Evolutionary conservation across 768 basidiomycete species (phyloP).

Genomic region (Paxillus ammoniavirescens): DNA sequence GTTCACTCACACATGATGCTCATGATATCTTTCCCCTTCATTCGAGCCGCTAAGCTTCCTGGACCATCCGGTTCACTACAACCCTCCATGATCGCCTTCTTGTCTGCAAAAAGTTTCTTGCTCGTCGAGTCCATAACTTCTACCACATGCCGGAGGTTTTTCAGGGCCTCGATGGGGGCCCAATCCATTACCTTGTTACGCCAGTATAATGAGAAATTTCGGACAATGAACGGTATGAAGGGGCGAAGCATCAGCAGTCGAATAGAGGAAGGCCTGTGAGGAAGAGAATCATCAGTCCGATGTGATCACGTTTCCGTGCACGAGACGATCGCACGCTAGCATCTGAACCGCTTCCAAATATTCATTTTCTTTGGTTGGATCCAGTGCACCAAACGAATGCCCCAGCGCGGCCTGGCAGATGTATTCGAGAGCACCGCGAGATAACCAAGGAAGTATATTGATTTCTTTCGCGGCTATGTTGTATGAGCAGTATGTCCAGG

Average conservation of each 20-base stretch:
- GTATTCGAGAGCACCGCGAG: conserved; percentile 35
- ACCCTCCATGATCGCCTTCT: conserved; percentile 24
- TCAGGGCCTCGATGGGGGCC: conserved; percentile 28
- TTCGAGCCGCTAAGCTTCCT: conserved; percentile 9
- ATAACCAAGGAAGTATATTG: conserved; percentile 33
- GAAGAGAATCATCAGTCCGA: neutral
- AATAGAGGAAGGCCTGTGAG: conserved; percentile 24
- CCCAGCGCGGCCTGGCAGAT: conserved; percentile 35
- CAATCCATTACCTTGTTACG: conserved; percentile 34
- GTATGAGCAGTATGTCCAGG: neutral
- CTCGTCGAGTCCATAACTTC: conserved; percentile 30
- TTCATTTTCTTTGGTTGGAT: conserved; percentile 21
- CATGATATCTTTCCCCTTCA: conserved; percentile 36
- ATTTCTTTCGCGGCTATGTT: conserved; percentile 28
- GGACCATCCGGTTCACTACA: conserved; percentile 6
- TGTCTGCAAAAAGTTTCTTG: conserved; percentile 27
- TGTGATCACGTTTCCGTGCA: neutral
- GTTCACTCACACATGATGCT: conserved; percentile 36
- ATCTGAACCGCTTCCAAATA: conserved; percentile 30
- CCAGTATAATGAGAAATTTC: conserved; percentile 27
- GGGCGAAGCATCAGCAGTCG: conserved; percentile 31
- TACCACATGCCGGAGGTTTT: conserved; percentile 24
- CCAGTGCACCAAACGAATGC: conserved; percentile 31
- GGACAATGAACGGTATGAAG: conserved; percentile 30
- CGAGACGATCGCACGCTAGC: conserved; percentile 26